phyloP scores from a whole-genome alignment of 805 yeast genomes.

The Scheffersomyces amazonensis region DNA sequence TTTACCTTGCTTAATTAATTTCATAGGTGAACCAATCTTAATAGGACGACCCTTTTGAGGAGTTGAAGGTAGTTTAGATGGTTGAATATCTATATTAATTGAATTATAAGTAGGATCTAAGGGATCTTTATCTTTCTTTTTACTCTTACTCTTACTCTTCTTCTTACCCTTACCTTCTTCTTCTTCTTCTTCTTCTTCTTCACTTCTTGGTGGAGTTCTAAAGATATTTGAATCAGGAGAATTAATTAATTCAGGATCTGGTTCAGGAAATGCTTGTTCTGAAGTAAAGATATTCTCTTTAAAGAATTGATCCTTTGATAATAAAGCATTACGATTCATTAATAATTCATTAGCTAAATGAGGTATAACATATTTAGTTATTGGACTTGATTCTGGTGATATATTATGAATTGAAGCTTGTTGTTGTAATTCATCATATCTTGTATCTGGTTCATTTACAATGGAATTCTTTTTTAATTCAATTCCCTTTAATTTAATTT shows the following conservation, averaged over 20 bases:
- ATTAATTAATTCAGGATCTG: conserved; percentile 26
- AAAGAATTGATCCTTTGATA: conserved; percentile 26
- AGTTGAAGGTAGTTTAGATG: conserved; percentile 2
- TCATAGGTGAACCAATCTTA: conserved; percentile 39
- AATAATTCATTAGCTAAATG: conserved; percentile 37
- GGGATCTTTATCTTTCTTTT: background rate
- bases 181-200: background rate
- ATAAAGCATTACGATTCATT: conserved; percentile 26
- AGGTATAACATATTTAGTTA: conserved; percentile 19
- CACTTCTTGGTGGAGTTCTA: conserved; percentile 25
- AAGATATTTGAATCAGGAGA: conserved; percentile 19
- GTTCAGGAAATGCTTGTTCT: conserved; percentile 26
- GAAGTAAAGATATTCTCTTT: conserved; percentile 10
- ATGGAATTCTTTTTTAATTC: conserved; percentile 22
- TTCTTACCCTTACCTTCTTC: background rate
- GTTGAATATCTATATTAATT: background rate
- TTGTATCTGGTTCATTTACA: conserved; percentile 20
- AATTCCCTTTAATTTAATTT: conserved; percentile 25
- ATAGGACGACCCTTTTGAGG: conserved; percentile 23
- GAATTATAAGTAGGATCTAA: background rate
- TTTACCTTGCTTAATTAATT: conserved; percentile 26
- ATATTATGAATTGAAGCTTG: conserved; percentile 31
- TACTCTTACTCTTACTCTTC: background rate
- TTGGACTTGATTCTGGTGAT: conserved; percentile 20
- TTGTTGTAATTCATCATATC: conserved; percentile 27